Conservation (phyloP, 2,329 filamentous ascomycete species). For the Neonectria hederae region DNA sequence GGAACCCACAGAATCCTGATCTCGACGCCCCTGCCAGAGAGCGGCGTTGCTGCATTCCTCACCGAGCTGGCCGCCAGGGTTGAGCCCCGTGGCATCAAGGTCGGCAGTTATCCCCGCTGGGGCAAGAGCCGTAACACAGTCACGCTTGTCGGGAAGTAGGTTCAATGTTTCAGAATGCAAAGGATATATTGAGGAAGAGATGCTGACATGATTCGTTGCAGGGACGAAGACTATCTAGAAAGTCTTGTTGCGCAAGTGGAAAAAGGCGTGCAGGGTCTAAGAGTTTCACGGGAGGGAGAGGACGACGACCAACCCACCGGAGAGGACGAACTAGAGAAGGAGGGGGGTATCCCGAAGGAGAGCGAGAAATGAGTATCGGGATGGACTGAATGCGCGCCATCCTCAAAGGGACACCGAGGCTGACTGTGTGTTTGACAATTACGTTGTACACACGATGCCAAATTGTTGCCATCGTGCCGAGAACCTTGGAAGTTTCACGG, state of each 20-base stretch:
- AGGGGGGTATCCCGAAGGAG: conserved; percentile 19
- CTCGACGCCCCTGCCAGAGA: conserved; percentile 89
- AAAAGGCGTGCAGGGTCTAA: conserved; percentile 76
- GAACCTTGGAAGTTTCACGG: conserved; percentile 10
- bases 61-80: conserved; percentile 81
- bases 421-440: neutral
- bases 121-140: conserved; percentile 88
- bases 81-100: conserved; percentile 82
- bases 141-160: conserved; percentile 77
- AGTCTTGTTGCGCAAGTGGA: conserved; percentile 81
- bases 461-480: neutral
- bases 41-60: conserved; percentile 82
- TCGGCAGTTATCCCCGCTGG: conserved; percentile 95
- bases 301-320: conserved; percentile 66
- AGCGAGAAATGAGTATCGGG: conserved; percentile 6
- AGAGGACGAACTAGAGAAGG: conserved; percentile 28
- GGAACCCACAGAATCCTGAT: conserved; percentile 82
- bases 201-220: conserved; percentile 44
- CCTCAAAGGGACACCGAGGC: conserved; percentile 15
- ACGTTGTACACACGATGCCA: conserved; percentile 3
- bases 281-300: conserved; percentile 76
- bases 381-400: neutral
- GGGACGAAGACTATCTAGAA: conserved; percentile 80
- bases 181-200: conserved; percentile 29
- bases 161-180: conserved; percentile 3